Conservation (phyloP, 805 yeast species). For the Teunomyces tritomae region DNA sequence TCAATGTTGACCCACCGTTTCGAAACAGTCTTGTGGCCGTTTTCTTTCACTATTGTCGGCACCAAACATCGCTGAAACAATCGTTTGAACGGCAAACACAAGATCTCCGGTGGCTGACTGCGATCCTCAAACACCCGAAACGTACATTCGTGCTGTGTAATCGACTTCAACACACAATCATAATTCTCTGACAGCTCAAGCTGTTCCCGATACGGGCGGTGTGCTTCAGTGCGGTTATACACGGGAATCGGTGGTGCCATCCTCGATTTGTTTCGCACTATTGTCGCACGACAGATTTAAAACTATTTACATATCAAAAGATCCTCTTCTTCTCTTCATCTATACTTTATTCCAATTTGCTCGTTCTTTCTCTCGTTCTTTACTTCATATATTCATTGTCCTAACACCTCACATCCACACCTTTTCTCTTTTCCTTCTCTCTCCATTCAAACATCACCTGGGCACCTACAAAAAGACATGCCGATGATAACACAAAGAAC, state of each 20-base stretch:
- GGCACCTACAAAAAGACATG: constrained; percentile 72
- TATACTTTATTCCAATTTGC: too few relatives aligned
- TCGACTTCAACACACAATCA: constrained; percentile 31
- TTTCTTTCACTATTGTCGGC: constrained; percentile 16
- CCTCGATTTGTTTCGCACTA: not conserved
- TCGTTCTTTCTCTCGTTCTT: too few relatives aligned
- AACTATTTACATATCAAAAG: too few relatives aligned
- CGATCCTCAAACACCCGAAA: constrained; percentile 23
- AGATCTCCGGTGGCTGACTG: constrained; percentile 29
- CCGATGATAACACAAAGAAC: constrained; percentile 60
- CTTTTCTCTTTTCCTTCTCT: constrained; percentile 79
- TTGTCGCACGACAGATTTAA: too few relatives aligned
- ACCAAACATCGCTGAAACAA: constrained; percentile 40
- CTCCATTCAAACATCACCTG: constrained; percentile 95
- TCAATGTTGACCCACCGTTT: constrained; percentile 40
- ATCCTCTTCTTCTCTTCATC: too few relatives aligned
- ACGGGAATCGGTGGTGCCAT: constrained; percentile 50
- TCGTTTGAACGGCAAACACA: constrained; percentile 44
- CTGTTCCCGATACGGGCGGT: constrained; percentile 21
- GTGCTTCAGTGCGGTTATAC: constrained; percentile 27
- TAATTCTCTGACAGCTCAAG: constrained; percentile 29
- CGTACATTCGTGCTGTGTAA: constrained; percentile 44
- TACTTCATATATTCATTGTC: too few relatives aligned
- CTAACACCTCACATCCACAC: constrained; percentile 79
- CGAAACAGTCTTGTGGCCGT: constrained; percentile 24